Base-by-base conservation (phyloP, 495 filamentous ascomycete species). In the Trichoderma asperelloides region DNA sequence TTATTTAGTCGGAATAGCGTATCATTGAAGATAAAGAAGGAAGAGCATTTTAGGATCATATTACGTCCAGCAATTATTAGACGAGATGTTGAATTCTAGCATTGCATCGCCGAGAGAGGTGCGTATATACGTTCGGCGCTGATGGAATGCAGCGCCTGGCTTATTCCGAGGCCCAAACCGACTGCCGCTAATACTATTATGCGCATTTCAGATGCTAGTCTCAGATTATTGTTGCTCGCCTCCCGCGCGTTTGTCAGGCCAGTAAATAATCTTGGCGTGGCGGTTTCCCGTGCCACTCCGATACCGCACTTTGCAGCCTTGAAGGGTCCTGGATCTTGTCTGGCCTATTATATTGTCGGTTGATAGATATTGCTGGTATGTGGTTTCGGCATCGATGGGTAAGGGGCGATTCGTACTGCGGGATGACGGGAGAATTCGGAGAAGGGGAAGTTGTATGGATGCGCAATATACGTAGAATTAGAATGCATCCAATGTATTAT, bases 41-140 rank as follows among this genome's bases (percentile, higher is more conserved):
- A 37, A 37, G 33, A 37, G 33, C 33, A 37, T 37, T 37, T 37
- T 55, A 25, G 49, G 21, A 55, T 55, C 21, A 0, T 25, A n/a
- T 55, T 55, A 55, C 49, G 49, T 55, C 49, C 49, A 21, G 21
- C 6, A 7, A 55, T 55, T 55, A 25, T n/a, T 3, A 21, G 8
- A 11, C 3, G 18, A 55, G 49, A 55, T n/a, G 16, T 45, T 45
- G 41, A 4, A 55, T 6, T 21, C 1, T 2, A 3, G n/a, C 4
- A 9, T 51, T 21, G 49, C 18, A 55, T 55, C 49, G 49, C 49
- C 49, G 49, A 55, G 49, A 21, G 21, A 37, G n/a, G 9, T 1
- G 49, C 49, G 49, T 55, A 55, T 55, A 55, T 55, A n/a, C 49
- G 49, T 55, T 55, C 49, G 49, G 49, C n/a, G 49, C 33, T 37